These are phyloP conservation scores for Ramalina intermedia DNA, from an alignment of 495 filamentous ascomycete genomes.

Conservation along the genomic window DNA sequence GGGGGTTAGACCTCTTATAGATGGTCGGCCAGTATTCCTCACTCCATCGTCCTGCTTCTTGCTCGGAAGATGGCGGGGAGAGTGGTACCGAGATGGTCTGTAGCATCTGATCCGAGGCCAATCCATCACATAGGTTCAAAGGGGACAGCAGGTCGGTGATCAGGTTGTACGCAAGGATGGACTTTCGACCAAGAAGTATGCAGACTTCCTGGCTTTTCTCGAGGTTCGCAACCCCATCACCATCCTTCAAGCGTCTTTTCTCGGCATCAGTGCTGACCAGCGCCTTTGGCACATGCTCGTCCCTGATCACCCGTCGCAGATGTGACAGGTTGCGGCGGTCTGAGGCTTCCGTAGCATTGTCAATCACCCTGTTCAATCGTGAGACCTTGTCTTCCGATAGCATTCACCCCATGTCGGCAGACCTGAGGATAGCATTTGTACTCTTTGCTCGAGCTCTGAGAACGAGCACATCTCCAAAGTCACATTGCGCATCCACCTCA, in stretches of 20 bases:
- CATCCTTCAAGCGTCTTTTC: not conserved
- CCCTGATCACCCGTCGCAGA: slow-evolving; percentile 68
- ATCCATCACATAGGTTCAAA: slow-evolving; percentile 15
- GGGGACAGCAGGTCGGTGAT: slow-evolving; percentile 26
- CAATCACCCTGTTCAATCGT: slow-evolving; percentile 24
- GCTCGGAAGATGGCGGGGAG: slow-evolving; percentile 54
- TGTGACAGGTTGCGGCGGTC: slow-evolving; percentile 54
- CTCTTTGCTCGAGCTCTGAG: slow-evolving; percentile 30
- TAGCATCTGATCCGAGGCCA: slow-evolving; percentile 29
- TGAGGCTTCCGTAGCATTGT: slow-evolving; percentile 36
- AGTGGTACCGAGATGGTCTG: slow-evolving; percentile 51
- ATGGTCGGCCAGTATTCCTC: slow-evolving; percentile 72
- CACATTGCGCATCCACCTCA: slow-evolving; percentile 5
- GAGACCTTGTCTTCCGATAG: not conserved
- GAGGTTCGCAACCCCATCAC: not conserved
- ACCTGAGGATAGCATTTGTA: slow-evolving; percentile 35
- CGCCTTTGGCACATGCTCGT: slow-evolving; percentile 45
- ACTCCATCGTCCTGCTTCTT: slow-evolving; percentile 66
- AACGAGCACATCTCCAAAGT: slow-evolving; percentile 25
- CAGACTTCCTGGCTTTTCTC: slow-evolving; percentile 12
- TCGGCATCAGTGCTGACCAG: slow-evolving; percentile 13
- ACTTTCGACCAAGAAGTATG: slow-evolving; percentile 30
- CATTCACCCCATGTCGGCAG: slow-evolving; percentile 1
- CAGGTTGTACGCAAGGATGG: slow-evolving; percentile 25
- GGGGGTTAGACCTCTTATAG: slow-evolving; percentile 70